These are phyloP conservation scores for Geosmithia flava DNA, from an alignment of 2,329 filamentous ascomycete species.

Conservation along the genomic window DNA sequence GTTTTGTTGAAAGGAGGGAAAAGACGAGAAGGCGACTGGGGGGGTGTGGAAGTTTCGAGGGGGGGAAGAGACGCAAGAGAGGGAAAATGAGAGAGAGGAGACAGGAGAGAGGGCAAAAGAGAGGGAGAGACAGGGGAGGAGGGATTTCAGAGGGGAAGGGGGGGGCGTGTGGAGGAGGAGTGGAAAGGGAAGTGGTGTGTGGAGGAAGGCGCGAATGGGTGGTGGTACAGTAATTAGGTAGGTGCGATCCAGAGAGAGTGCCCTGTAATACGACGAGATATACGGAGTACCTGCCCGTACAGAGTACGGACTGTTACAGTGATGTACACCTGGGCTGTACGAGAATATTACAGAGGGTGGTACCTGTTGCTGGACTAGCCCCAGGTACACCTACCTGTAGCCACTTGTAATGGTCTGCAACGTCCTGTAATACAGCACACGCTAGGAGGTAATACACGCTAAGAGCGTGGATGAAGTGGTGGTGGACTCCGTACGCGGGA, in stretches of 20 bases:
- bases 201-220: not conserved
- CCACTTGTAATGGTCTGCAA: too few relatives aligned
- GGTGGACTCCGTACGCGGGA: too few relatives aligned
- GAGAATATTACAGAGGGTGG: too few relatives aligned
- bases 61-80: slow-evolving; percentile 3
- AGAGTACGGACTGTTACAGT: too few relatives aligned
- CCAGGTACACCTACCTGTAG: too few relatives aligned
- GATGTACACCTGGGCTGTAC: too few relatives aligned
- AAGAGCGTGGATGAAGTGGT: too few relatives aligned
- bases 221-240: not conserved
- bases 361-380: too few relatives aligned
- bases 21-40: slow-evolving; percentile 11
- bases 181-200: not conserved
- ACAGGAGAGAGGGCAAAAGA: not conserved
- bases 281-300: too few relatives aligned
- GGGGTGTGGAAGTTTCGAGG: slow-evolving; percentile 5
- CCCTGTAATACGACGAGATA: not conserved
- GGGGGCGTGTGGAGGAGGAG: not conserved
- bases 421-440: too few relatives aligned
- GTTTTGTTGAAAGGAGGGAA: slow-evolving; percentile 26
- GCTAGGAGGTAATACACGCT: too few relatives aligned
- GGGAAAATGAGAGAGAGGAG: slow-evolving; percentile 3
- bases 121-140: not conserved
- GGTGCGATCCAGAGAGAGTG: slow-evolving; percentile 1
- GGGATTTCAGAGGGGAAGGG: not conserved